Evolutionary conservation across 192 early-diverging fungal species (phyloP), one percentile per base, ranked within the genome.

Genomic region (Entomortierella parvispora): DNA sequence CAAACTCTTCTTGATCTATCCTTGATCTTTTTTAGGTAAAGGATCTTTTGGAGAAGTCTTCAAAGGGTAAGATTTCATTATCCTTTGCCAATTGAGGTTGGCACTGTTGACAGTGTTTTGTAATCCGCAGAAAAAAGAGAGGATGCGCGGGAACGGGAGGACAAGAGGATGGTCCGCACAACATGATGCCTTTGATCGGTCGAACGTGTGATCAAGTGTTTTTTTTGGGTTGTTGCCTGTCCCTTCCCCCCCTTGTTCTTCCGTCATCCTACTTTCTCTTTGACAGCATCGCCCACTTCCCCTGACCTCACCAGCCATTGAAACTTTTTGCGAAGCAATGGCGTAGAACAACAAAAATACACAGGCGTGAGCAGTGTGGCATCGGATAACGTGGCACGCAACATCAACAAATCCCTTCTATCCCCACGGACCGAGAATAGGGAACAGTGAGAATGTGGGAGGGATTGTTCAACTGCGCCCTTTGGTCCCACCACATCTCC

Each of bases 11-110:
- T n/a, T 52, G 22, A 4, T 66, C 50, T 52, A 55, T 51, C 18
- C 20, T 34, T 49, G 8, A 22, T 51, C 17, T 33, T 10, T 28
- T 32, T 59, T 63, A 87, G 86, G 86, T 43, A 88, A 87, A 58
- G 92, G 92, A 62, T 93, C 92, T 32, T 93, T 93, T 83, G 92
- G 92, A 59, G 92, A 93, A 69, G 92, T 94, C 3, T 94, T 82
- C 64, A 93, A 91, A 87, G 92, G 92, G 91, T 93, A 86, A 84
- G 80, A 44, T 26, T 46, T 32, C 29, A 62, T 28, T 5, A 29
- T 22, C 50, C 28, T n/a, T n/a, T n/a, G 17, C 18, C 37, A 43
- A 18, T 25, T 11, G 40, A 32, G 46, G 62, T 45, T 44, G 20
- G 8, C 54, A 67, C 29, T 18, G 57, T 57, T 32, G n/a, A n/a